Evolutionary conservation across 208 protist genomes (phyloP).

Genomic region (Trypanosoma caninum): DNA sequence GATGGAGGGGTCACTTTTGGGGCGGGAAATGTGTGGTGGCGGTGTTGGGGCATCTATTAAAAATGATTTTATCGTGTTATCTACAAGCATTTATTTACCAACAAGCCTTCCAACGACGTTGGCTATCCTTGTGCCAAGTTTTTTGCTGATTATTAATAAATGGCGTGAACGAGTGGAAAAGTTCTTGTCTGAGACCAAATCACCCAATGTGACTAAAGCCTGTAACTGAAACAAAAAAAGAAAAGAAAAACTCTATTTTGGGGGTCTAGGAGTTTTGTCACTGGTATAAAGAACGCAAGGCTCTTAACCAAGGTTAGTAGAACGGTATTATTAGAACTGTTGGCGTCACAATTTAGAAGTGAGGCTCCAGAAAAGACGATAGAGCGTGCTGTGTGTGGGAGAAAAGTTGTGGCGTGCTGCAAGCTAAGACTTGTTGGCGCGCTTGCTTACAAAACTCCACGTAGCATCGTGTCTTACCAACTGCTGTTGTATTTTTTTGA

Average conservation of each 20-base stretch:
- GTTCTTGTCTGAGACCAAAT: conserved; percentile 24
- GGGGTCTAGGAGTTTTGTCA: too few species aligned
- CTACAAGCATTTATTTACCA: conserved; percentile 66
- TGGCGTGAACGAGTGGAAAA: conserved; percentile 53
- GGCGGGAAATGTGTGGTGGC: conserved; percentile 67
- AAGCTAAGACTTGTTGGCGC: too few species aligned
- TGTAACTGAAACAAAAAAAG: not conserved
- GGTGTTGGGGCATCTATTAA: conserved; percentile 63
- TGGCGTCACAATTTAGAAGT: too few species aligned
- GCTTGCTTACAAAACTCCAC: too few species aligned
- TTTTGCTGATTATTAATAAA: conserved; percentile 59
- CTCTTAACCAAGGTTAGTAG: too few species aligned
- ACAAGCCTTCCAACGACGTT: conserved; percentile 68
- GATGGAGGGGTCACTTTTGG: conserved; percentile 63
- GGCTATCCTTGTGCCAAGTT: conserved; percentile 46
- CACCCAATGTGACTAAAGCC: not conserved
- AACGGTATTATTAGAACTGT: too few species aligned
- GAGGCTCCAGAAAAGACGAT: too few species aligned
- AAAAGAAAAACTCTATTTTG: conserved; percentile 45
- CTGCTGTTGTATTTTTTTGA: too few species aligned
- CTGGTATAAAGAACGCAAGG: too few species aligned
- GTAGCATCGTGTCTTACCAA: too few species aligned
- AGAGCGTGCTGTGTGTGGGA: too few species aligned
- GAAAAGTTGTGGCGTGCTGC: too few species aligned
- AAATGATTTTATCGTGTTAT: conserved; percentile 71